Percentiles rank a stretch among this genome's conserved stretches.
Evolutionary conservation across 495 filamentous ascomycete species (phyloP).

Genomic region (Chaetomium tenue): DNA sequence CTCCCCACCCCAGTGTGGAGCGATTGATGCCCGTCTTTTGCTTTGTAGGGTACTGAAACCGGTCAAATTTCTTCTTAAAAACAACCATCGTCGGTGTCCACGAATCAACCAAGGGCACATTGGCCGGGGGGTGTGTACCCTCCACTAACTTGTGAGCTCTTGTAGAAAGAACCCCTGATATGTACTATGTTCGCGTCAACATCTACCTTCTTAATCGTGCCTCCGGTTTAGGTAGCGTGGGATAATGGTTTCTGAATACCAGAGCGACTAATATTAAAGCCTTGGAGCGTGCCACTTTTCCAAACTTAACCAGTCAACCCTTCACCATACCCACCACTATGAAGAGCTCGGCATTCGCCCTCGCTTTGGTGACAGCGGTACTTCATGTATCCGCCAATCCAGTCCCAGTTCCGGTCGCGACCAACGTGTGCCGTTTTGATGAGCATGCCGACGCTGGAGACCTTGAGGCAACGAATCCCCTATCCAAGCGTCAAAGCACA

Average conservation of each 20-base stretch:
- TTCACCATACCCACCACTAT: neutral
- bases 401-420: neutral
- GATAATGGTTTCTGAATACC: neutral
- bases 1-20: too few relatives aligned
- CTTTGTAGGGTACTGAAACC: too few relatives aligned
- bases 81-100: too few relatives aligned
- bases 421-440: neutral
- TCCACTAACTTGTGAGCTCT: too few relatives aligned
- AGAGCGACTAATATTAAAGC: neutral
- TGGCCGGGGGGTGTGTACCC: too few relatives aligned
- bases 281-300: neutral
- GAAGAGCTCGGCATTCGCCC: neutral
- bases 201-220: too few relatives aligned
- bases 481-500: neutral
- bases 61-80: too few relatives aligned
- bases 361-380: neutral
- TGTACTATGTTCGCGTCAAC: too few relatives aligned
- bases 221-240: too few relatives aligned
- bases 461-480: neutral
- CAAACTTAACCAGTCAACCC: neutral
- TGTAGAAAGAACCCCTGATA: too few relatives aligned
- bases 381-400: neutral
- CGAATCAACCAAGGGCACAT: too few relatives aligned
- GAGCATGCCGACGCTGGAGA: neutral
- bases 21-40: too few relatives aligned